Base-by-base conservation (phyloP, 805 yeast species). In the Saccharomycopsis guyanensis region DNA sequence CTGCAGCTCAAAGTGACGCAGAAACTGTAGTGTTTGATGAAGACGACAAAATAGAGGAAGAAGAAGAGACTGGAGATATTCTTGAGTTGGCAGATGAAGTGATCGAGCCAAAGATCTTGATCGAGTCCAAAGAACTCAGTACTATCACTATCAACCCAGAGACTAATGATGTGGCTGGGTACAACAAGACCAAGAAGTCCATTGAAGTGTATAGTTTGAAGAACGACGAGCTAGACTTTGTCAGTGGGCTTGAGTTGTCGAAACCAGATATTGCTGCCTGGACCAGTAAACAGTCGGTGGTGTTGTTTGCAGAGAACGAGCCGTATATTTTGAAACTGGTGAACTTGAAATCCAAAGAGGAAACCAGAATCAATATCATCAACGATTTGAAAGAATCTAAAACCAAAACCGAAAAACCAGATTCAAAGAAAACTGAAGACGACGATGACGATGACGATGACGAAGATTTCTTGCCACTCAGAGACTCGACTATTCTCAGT, bases 361-460 rank as follows among this genome's bases (percentile, higher is more conserved):
- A 40, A 7, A 42, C 39, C 12, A 39, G 37, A n/a, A 44, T 46
- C 24, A 45, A 50, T 35, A 43, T 50, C 19, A 27, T 50, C 13
- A 20, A 33, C 3, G 53, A 46, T 43, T 38, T 50, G 29, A 47
- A 47, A 36, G 32, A 16, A 22, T 25, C 38, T 34, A 34, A 18
- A 29, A 15, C 18, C 7, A 31, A 38, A 43, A 22, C 15, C 22
- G 15, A 33, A 43, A 29, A 34, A 43, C 4, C 23, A 31, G 25
- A 22, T 6, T 19, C 25, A n/a, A 25, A 31, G 5, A 23, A 40
- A 19, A 13, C 27, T 19, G 48, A 40, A 18, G 37, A 33, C 8
- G 52, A 42, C 2, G 45, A 47, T 32, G 47, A 48, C 10, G 52
- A 49, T 22, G 51, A 50, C 12, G 53, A 49, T 15, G 50, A 45